Evolutionary conservation across 345 rosid species (phyloP).

Genomic region (Erucastrum elatum): DNA sequence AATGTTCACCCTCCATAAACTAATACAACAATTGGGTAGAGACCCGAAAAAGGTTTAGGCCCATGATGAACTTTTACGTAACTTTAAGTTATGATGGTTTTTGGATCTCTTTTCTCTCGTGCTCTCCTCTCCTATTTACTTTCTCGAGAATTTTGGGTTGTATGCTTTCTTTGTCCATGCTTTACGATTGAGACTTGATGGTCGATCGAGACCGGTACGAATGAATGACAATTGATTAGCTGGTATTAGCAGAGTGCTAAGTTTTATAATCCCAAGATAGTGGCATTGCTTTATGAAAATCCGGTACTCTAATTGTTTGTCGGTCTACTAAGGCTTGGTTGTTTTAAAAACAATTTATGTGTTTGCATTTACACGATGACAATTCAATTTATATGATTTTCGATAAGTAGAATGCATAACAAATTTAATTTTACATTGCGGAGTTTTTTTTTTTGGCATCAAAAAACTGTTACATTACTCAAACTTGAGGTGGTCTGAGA

Average conservation of each 20-base stretch:
- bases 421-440: not conserved
- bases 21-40: not conserved
- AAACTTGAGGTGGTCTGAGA: too few relatives aligned
- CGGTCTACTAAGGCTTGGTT: not conserved
- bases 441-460: too few relatives aligned
- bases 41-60: conserved; percentile 3
- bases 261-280: not conserved
- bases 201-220: not conserved
- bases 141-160: not conserved
- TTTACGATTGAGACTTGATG: not conserved
- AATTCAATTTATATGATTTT: not conserved
- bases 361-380: not conserved
- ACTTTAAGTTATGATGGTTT: not conserved
- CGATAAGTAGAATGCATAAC: not conserved
- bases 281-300: not conserved
- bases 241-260: not conserved
- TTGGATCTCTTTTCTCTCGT: not conserved
- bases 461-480: too few relatives aligned
- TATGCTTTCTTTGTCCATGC: not conserved
- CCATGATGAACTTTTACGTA: not conserved
- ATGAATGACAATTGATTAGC: not conserved
- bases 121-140: not conserved
- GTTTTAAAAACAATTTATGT: not conserved
- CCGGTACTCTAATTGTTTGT: not conserved
- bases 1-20: not conserved